phyloP scores from a whole-genome alignment of 352 stramenopile genomes.

The Phytophthora pisi region DNA sequence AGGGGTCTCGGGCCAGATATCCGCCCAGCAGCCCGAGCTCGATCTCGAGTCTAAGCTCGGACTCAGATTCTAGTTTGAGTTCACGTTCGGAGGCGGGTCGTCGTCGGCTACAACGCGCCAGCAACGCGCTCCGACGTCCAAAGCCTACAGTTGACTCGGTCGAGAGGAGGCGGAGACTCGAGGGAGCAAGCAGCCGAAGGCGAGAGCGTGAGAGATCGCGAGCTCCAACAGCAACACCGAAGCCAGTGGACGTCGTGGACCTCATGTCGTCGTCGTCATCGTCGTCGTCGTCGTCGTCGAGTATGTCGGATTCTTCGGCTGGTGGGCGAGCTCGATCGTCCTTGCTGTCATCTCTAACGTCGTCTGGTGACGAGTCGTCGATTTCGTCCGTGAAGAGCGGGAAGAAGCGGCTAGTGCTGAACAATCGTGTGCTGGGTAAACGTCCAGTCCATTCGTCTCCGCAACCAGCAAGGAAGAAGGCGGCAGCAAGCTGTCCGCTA shows the following conservation, averaged over 20 bases:
- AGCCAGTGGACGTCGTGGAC: constrained; percentile 21
- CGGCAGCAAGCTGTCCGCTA: neutral
- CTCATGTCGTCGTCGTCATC: constrained; percentile 23
- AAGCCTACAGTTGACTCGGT: neutral
- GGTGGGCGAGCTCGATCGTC: neutral
- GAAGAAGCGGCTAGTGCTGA: constrained; percentile 22
- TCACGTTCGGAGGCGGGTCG: neutral
- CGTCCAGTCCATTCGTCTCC: neutral
- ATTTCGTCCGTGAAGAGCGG: neutral
- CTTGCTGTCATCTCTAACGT: constrained; percentile 15
- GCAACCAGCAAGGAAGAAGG: neutral
- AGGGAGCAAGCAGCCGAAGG: neutral
- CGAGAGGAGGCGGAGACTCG: too few relatives aligned
- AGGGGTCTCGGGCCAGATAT: neutral
- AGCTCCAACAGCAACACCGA: neutral
- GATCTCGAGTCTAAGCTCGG: constrained; percentile 5
- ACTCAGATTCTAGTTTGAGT: constrained; percentile 2
- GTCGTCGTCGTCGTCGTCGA: neutral
- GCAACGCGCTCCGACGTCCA: neutral
- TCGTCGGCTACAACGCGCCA: neutral
- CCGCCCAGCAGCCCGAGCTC: constrained; percentile 10
- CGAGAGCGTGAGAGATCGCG: neutral
- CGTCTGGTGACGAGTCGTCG: constrained; percentile 12
- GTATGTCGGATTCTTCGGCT: constrained; percentile 20
- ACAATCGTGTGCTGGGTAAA: constrained; percentile 8